Evolutionary conservation across 2,329 filamentous ascomycete species (phyloP), one percentile per base, ranked within the genome.

Genomic region (Chaetomiaceae sp.): DNA sequence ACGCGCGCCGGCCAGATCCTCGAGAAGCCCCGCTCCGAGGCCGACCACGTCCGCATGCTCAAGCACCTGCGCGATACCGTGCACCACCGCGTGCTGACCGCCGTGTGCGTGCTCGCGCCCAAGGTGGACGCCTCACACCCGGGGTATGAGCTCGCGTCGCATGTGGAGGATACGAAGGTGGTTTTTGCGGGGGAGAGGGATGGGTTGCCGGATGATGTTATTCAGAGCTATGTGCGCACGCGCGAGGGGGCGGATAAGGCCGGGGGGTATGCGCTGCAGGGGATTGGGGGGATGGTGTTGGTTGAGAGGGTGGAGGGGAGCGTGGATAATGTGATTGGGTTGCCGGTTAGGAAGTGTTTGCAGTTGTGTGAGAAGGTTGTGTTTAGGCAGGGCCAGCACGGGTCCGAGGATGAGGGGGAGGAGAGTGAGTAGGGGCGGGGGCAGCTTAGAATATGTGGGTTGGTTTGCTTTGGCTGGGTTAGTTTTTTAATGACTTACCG

Each of bases 171-270:
- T 75, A 97, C 92, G 39, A 80, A 77, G 55, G 93, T 99, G n/a
- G 82, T 79, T 65, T 99, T 99, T 69, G 89, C 90, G 64, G 70
- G 75, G 52, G 79, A 78, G 60, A 61, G 63, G 13, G 73, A 79
- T 14, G 79, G 79, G 3, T 65, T 82, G 53, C 72, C 74, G 13
- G 92, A 99, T 70, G 90, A 95, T 53, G 79, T 96, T 59, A 84
- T 97, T 53, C 74, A 89, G 60, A 80, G 73, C 5, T 91, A 91
- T 65, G 86, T 91, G 51, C 79, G 77, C 63, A 96, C 92, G 19
- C 78, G 92, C 49, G 93, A 99, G 73, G 93, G 93, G 2, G 90
- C 83, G 10, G 93, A 97, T 69, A 99, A 97, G 75, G 93, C 93
- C 0, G 93, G 93, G 2, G 93, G 93, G 0, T 99, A 99, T 68